phyloP scores from a whole-genome alignment of 768 basidiomycete species.

The Paxillus ammoniavirescens region DNA sequence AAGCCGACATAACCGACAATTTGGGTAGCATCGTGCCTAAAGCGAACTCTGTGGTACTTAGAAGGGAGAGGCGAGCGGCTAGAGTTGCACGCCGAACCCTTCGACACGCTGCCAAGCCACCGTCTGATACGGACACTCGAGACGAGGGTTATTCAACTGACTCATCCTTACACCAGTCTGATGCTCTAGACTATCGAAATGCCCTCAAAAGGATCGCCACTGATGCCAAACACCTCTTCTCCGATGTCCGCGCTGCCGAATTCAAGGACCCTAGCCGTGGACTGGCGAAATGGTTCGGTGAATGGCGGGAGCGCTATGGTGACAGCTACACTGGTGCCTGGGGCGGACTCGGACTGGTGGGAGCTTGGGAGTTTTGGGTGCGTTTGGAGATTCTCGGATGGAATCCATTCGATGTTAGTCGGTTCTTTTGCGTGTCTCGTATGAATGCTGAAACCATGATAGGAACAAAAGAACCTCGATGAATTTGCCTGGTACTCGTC shows the following conservation, averaged over 20 bases:
- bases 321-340: conserved; percentile 89
- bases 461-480: conserved; percentile 62
- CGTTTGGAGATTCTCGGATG: conserved; percentile 83
- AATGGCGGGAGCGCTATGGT: conserved; percentile 73
- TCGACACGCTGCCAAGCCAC: conserved; percentile 36
- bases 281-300: conserved; percentile 58
- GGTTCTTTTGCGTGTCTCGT: neutral
- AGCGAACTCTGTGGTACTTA: conserved; percentile 43
- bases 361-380: conserved; percentile 96
- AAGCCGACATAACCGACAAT: conserved; percentile 56
- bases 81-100: conserved; percentile 54
- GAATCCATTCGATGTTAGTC: conserved; percentile 78
- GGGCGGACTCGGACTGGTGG: conserved; percentile 83
- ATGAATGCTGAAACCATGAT: conserved; percentile 4
- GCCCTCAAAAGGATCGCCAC: conserved; percentile 56
- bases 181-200: conserved; percentile 63
- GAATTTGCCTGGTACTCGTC: conserved; percentile 82
- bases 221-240: conserved; percentile 58
- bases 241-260: conserved; percentile 82
- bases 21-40: conserved; percentile 51
- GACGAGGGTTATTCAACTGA: conserved; percentile 93
- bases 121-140: conserved; percentile 20
- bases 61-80: conserved; percentile 56
- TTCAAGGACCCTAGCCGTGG: conserved; percentile 80
- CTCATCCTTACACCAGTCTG: conserved; percentile 62